Conservation (phyloP, 2,329 filamentous ascomycete genomes). For the Xylaria hypoxylon region DNA sequence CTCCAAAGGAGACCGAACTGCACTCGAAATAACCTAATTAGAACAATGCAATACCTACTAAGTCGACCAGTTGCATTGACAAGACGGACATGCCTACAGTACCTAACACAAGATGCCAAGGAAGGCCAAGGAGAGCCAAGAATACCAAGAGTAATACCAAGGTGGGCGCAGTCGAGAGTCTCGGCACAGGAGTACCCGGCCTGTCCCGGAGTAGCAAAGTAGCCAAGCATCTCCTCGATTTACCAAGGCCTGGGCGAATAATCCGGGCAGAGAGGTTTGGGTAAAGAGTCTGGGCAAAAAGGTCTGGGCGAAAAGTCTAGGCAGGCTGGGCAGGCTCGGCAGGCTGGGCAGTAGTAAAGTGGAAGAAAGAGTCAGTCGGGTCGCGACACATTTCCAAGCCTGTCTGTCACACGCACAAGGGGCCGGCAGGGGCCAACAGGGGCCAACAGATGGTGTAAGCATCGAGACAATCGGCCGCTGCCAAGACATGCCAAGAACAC, state of each 20-base stretch:
- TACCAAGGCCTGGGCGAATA: slow-evolving; percentile 27
- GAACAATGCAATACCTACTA: slow-evolving; percentile 12
- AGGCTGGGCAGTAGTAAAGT: slow-evolving; percentile 6
- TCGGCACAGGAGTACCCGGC: slow-evolving; percentile 47
- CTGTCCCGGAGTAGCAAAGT: slow-evolving; percentile 7
- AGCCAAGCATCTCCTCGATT: slow-evolving; percentile 32
- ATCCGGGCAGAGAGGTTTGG: slow-evolving; percentile 13
- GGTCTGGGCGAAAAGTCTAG: neutral
- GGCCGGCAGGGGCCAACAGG: slow-evolving; percentile 24
- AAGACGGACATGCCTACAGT: too few relatives aligned
- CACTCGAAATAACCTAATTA: slow-evolving; percentile 13
- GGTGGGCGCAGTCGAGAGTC: slow-evolving; percentile 47
- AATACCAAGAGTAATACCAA: slow-evolving; percentile 35
- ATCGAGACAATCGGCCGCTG: slow-evolving; percentile 43
- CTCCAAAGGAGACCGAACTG: neutral
- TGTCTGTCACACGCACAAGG: slow-evolving; percentile 14
- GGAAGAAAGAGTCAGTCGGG: slow-evolving; percentile 22
- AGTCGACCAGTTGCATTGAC: slow-evolving; percentile 25
- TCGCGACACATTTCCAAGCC: slow-evolving; percentile 15
- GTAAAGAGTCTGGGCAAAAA: too few relatives aligned
- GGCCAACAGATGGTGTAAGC: slow-evolving; percentile 21
- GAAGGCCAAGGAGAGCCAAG: slow-evolving; percentile 30
- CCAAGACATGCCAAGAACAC: slow-evolving; percentile 45
- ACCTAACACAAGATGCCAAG: slow-evolving; percentile 36
- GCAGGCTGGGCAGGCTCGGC: slow-evolving; percentile 20